Evolutionary conservation across 163 green algal genomes (phyloP), one percentile per base, ranked within the genome.

Genomic region (Chloromonas sp.): DNA sequence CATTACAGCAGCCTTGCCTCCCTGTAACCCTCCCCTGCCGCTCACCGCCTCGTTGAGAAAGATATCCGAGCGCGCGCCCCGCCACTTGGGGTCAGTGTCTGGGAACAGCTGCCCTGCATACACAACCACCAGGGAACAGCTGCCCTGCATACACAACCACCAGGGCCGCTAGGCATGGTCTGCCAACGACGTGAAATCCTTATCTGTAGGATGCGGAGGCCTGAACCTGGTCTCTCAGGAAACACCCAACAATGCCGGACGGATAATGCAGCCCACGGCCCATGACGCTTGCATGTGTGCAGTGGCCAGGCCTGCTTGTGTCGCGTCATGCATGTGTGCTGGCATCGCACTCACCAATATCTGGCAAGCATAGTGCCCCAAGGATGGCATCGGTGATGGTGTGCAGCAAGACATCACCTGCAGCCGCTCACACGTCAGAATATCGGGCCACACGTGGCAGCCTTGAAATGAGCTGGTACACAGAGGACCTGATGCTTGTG

Each of bases 1-100:
- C n/a, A n/a, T n/a, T n/a, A n/a, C n/a, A n/a, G n/a, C n/a, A n/a
- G n/a, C n/a, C n/a, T n/a, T n/a, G n/a, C n/a, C n/a, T n/a, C 36
- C 36, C 36, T 36, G 36, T 36, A 36, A 36, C 36, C 36, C 36
- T 36, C 36, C 36, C 36, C 36, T 79, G 71, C 14, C 13, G 78
- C 93, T 86, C 83, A 98, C 94, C 78, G 97, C 94, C 87, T 99
- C 97, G 61, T 91, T 90, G 0, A 99, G 85, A 89, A 99, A 99
- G 60, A 98, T 94, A 86, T 98, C 95, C 82, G 94, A 98, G 66
- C 90, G 89, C 1, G 93, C 93, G 13, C 96, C 97, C 89, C 98
- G 98, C 97, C 97, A 99, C 85, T 97, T 96, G 57, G 97, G 96
- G 85, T 99, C 97, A 60, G 93, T 99, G 90, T 99, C 97, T 2